Conservation (phyloP, 352 stramenopile genomes). For the Pelagophyceae sp. region DNA sequence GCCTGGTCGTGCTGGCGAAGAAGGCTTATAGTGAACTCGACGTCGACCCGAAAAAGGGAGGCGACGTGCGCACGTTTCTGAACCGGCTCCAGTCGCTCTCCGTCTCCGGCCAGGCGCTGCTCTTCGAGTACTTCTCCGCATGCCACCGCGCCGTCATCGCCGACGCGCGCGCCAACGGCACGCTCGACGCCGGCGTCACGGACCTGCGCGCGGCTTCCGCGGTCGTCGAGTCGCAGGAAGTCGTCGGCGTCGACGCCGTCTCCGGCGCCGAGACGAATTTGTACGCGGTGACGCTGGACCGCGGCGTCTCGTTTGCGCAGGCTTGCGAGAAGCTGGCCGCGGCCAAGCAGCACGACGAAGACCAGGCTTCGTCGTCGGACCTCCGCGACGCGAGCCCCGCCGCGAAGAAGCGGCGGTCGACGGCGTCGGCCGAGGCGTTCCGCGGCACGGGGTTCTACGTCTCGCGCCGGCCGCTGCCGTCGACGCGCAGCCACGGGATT, state of each 20-base stretch:
- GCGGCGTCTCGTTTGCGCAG: slow-evolving; percentile 38
- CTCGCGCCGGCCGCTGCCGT: neutral
- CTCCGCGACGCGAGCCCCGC: neutral
- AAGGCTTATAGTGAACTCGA: slow-evolving; percentile 32
- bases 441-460: slow-evolving; percentile 12
- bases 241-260: slow-evolving; percentile 39
- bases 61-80: slow-evolving; percentile 35
- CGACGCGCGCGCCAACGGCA: slow-evolving; percentile 34
- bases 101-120: slow-evolving; percentile 31
- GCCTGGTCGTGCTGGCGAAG: neutral
- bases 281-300: slow-evolving; percentile 39
- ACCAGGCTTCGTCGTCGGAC: too few species aligned
- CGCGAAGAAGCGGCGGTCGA: neutral
- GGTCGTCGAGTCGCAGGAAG: slow-evolving; percentile 29
- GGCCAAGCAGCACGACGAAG: too few species aligned
- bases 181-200: slow-evolving; percentile 49
- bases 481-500: neutral
- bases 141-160: slow-evolving; percentile 28
- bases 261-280: slow-evolving; percentile 40
- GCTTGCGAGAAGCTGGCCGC: slow-evolving; percentile 23
- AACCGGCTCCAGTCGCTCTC: slow-evolving; percentile 35
- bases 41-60: slow-evolving; percentile 37
- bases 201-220: slow-evolving; percentile 39
- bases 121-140: slow-evolving; percentile 40
- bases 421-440: neutral